These are phyloP conservation scores for Syzygium syzygioides DNA, from an alignment of 441 rosid species.

Conservation along the genomic window DNA sequence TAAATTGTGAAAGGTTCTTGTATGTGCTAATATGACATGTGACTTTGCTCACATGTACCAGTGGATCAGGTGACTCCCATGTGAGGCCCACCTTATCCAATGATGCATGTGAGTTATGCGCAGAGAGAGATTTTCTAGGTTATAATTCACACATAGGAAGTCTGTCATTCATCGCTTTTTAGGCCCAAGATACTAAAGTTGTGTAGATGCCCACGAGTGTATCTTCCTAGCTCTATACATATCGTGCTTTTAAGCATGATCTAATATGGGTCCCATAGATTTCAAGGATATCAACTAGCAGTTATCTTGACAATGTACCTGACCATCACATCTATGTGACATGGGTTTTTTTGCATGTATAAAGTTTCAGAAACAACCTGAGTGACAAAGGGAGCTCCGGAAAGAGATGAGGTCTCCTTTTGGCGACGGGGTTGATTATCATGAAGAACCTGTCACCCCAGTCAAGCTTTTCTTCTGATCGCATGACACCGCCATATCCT, in stretches of 20 bases:
- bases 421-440: neutral
- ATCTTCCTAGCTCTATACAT: no score
- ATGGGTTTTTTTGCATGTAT: neutral
- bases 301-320: no score
- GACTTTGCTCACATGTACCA: neutral
- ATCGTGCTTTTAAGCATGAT: no score
- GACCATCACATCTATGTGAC: no score
- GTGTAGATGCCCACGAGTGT: no score
- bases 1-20: neutral
- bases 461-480: neutral
- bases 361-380: neutral
- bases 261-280: no score
- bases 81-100: neutral
- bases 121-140: no score
- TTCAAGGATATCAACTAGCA: no score
- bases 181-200: no score
- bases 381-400: neutral
- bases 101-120: no score
- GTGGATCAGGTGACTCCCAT: neutral
- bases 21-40: neutral
- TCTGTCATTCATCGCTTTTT: no score
- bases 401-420: neutral
- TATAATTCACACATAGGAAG: no score
- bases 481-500: constrained; percentile 31
- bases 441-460: constrained; percentile 1